Evolutionary conservation across 495 filamentous ascomycete genomes (phyloP), one percentile per base, ranked within the genome.

Genomic region (Penicillium tannophilum): DNA sequence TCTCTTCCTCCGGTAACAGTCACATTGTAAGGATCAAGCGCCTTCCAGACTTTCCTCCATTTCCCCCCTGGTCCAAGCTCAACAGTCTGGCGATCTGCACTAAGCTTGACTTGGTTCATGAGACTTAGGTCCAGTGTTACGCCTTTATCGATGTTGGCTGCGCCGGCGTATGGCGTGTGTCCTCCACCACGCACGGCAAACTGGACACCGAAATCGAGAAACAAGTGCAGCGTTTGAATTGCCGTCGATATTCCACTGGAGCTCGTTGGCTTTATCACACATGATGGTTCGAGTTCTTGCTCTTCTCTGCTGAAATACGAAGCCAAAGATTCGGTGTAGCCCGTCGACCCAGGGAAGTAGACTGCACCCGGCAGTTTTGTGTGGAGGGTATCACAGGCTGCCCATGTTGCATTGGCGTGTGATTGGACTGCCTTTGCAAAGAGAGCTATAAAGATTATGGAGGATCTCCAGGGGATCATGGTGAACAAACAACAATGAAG

Each of bases 91-190:
- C 14, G 39, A 41, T 41, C 39, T 8, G 4, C 16, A n/a, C 39
- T 41, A 2, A 41, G 39, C 39, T 41, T 41, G 39, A 41, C 39
- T n/a, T 41, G 14, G 39, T 41, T 41, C 39, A 41, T 41, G 39
- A 41, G 39, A 41, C 39, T 41, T 0, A 41, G 16, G 39, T 41
- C 39, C 14, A 41, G 39, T 6, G 39, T 41, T 12, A 41, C 16
- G 39, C 39, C 39, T 41, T 41, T 41, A 11, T 41, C 39, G 16
- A 41, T 41, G 39, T 41, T 41, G 39, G 39, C 39, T 41, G 39
- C 39, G 14, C 39, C 39, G 5, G 39, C 39, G 39, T 41, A 41
- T 41, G 39, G 39, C 16, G 39, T 41, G 14, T 41, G 39, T 41
- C 39, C 39, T n/a, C 39, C 39, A n/a, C 39, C 39, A 17, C 39